Evolutionary conservation across 2,329 filamentous ascomycete species (phyloP), one percentile per base, ranked within the genome.

Genomic region (Calonectria leucothoes): DNA sequence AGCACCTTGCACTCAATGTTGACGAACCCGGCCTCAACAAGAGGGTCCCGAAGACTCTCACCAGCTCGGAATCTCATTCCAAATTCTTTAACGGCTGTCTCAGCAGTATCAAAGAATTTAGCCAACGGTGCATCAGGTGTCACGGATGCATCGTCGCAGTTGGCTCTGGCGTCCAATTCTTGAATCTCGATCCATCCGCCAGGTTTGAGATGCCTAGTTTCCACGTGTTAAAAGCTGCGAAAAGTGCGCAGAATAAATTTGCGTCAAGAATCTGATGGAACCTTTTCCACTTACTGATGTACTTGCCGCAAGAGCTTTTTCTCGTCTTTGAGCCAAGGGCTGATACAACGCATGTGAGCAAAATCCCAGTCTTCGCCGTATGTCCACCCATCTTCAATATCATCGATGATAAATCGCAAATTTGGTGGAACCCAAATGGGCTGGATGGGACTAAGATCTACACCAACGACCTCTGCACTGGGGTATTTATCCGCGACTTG

Each of bases 381-480:
- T 61, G 76, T 74, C 91, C 91, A 92, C 0, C 88, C 84, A 65
- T 89, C 86, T 75, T 91, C 83, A 17, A 82, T 79, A 37, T 84
- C 83, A 31, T 84, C 83, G 17, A 84, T 83, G 8, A 85, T 68
- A 20, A 86, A 86, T 29, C 78, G 80, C 29, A 86, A 82, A n/a
- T 86, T 86, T 0, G 85, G 83, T 1, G 85, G 85, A 0, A 85
- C 83, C 85, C 84, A 86, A 4, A 66, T 61, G 0, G 79, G 79
- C 2, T 81, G 79, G 3, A 81, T 81, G 1, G 79, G 79, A 6
- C 74, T 77, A 1, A 81, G 71, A 10, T 81, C 79, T 2, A 80
- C 76, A 2, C 77, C 79, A 2, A 79, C 20, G 0, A 81, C 74
- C 0, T 77, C 75, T 11, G 79, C 79, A 12, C 75, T 67, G 17